Evolutionary conservation across 805 yeast species (phyloP).

Genomic region (Monosporozyma servazzii): DNA sequence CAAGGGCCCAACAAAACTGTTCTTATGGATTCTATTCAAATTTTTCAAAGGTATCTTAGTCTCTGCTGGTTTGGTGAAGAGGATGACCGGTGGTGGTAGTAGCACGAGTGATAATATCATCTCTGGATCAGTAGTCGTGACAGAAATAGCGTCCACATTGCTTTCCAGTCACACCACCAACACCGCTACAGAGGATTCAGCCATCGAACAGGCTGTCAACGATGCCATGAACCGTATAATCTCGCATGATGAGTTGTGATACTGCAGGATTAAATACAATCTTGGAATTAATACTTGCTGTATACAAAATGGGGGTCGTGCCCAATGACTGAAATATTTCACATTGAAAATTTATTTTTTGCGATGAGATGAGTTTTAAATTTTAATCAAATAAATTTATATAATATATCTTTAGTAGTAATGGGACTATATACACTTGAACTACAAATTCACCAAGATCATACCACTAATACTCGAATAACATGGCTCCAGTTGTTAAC

Average conservation of each 20-base stretch:
- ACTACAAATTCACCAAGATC: background rate
- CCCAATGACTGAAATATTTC: background rate
- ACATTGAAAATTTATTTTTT: background rate
- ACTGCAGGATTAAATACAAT: too few relatives aligned
- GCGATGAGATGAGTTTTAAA: conserved; percentile 6
- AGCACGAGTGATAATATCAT: background rate
- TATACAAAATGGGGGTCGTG: background rate
- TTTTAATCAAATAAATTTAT: background rate
- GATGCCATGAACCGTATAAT: conserved; percentile 22
- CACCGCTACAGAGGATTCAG: background rate
- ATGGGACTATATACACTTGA: background rate
- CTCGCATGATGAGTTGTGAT: conserved; percentile 18
- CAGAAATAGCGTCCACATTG: background rate
- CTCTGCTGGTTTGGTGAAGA: conserved; percentile 20
- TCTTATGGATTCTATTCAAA: conserved; percentile 26
- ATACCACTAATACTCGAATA: background rate
- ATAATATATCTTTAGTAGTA: background rate
- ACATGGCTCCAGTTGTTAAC: conserved; percentile 15
- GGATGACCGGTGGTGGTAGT: background rate
- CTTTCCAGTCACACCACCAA: background rate
- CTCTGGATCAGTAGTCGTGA: background rate
- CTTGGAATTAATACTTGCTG: background rate
- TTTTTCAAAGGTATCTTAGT: conserved; percentile 31
- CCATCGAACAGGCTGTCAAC: conserved; percentile 15
- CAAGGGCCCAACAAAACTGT: conserved; percentile 25